A percentile compares a stretch with the other conserved stretches of the same genome.
phyloP scores from a whole-genome alignment of 2,329 filamentous ascomycete genomes.

The Fragosphaeria purpurea region DNA sequence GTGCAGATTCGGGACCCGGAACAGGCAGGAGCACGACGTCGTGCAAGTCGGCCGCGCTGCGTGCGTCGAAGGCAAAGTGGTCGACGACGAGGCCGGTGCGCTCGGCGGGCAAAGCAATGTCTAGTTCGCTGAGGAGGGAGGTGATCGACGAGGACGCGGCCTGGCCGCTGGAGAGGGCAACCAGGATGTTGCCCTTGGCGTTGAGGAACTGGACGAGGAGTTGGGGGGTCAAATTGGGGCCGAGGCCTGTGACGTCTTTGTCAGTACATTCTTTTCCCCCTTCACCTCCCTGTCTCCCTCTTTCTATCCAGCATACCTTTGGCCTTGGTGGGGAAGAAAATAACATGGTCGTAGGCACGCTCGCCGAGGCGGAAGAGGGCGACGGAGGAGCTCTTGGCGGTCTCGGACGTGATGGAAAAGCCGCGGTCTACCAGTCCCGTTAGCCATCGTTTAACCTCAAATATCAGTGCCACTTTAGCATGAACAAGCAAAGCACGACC shows the following conservation, averaged over 20 bases:
- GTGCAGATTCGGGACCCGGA: conserved; percentile 39
- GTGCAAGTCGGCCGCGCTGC: conserved; percentile 70
- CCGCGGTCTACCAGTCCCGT: conserved; percentile 55
- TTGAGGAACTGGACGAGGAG: conserved; percentile 86
- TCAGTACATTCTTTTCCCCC: too few relatives aligned
- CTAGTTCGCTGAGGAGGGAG: conserved; percentile 75
- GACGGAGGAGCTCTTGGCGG: conserved; percentile 69
- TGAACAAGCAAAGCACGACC: conserved; percentile 20
- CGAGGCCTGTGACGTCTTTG: conserved; percentile 51
- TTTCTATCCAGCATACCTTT: conserved; percentile 65
- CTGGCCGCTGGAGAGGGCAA: conserved; percentile 66
- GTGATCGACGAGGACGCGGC: conserved; percentile 63
- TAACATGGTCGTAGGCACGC: conserved; percentile 79
- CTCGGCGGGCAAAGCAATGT: conserved; percentile 78
- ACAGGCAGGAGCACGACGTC: conserved; percentile 74
- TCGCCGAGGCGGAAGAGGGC: conserved; percentile 78
- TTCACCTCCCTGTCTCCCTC: too few relatives aligned
- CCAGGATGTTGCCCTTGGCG: conserved; percentile 77
- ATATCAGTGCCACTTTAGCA: too few relatives aligned
- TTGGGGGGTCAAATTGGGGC: conserved; percentile 78
- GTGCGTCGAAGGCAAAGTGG: conserved; percentile 85
- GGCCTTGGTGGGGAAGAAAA: conserved; percentile 79
- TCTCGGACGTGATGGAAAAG: conserved; percentile 70
- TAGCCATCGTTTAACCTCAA: too few relatives aligned
- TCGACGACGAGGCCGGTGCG: conserved; percentile 80